Evolutionary conservation across 306 rosid genomes (phyloP).

Genomic region (Betula pendula): DNA sequence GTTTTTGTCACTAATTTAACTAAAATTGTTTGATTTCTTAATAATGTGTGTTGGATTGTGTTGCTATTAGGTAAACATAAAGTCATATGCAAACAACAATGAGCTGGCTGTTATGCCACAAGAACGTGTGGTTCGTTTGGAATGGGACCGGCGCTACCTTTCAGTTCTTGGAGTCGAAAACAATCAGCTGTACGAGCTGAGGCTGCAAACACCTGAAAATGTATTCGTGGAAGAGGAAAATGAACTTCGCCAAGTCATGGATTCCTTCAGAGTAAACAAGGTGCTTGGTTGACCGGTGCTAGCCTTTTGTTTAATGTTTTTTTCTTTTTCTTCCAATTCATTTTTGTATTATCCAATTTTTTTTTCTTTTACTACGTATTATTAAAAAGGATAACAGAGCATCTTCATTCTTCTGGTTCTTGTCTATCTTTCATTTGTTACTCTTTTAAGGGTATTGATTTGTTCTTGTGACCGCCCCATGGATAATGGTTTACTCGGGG

Average conservation of each 20-base stretch:
- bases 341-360: background rate
- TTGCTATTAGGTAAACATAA: slow-evolving; percentile 75
- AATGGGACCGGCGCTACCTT: slow-evolving; percentile 89
- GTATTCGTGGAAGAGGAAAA: slow-evolving; percentile 72
- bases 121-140: slow-evolving; percentile 77
- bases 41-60: slow-evolving; percentile 14
- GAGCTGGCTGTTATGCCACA: slow-evolving; percentile 95
- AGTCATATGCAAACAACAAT: slow-evolving; percentile 88
- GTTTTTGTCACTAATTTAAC: background rate
- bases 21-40: background rate
- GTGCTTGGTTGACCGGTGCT: slow-evolving; percentile 28
- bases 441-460: too few species aligned
- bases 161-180: slow-evolving; percentile 97
- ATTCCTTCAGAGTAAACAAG: slow-evolving; percentile 88
- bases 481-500: too few species aligned
- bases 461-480: too few species aligned
- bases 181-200: slow-evolving; percentile 78
- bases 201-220: slow-evolving; percentile 89
- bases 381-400: background rate
- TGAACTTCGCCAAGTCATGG: slow-evolving; percentile 82
- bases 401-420: background rate
- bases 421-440: background rate
- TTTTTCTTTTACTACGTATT: background rate
- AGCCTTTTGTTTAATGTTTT: background rate
- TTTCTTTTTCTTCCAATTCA: background rate